These are phyloP conservation scores for Hymenoscyphus linearis DNA, from an alignment of 2,329 filamentous ascomycete genomes.

Conservation along the genomic window DNA sequence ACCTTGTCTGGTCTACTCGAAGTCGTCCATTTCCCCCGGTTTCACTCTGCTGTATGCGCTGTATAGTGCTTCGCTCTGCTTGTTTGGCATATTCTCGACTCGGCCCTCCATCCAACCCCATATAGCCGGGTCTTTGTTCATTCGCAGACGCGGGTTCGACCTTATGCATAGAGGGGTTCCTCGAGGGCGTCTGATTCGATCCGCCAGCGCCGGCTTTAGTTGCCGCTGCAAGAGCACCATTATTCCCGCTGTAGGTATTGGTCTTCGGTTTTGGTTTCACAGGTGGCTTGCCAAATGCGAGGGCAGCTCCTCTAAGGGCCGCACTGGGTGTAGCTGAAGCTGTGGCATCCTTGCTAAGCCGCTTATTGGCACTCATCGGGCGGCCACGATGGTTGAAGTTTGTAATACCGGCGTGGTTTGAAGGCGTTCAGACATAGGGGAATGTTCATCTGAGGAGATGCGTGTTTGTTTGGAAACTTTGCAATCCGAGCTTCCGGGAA, in stretches of 20 bases:
- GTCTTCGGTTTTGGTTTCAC: conserved; percentile 35
- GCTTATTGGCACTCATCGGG: conserved; percentile 9
- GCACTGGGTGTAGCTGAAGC: conserved; percentile 31
- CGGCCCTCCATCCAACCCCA: conserved; percentile 20
- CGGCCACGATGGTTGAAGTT: conserved; percentile 15
- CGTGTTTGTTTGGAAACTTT: background rate
- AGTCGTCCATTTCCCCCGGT: conserved; percentile 12
- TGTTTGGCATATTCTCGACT: conserved; percentile 14
- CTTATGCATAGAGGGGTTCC: background rate
- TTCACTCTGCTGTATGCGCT: conserved; percentile 7
- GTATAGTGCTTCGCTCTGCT: conserved; percentile 12
- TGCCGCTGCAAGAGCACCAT: conserved; percentile 42
- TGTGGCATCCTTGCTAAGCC: conserved; percentile 14
- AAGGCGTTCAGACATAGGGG: background rate
- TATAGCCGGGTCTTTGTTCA: conserved; percentile 9
- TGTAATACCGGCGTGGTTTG: conserved; percentile 15
- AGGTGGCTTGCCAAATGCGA: conserved; percentile 42
- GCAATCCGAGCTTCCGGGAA: background rate
- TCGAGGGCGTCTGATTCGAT: conserved; percentile 2
- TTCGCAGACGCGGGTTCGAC: background rate
- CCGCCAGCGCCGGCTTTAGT: conserved; percentile 33
- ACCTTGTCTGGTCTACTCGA: conserved; percentile 34
- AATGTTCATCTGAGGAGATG: background rate
- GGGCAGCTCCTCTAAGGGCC: conserved; percentile 43
- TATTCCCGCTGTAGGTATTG: conserved; percentile 36